Evolutionary conservation across 441 rosid species (phyloP), one percentile per base, ranked within the genome.

Genomic region (Gossypium schwendimanii): DNA sequence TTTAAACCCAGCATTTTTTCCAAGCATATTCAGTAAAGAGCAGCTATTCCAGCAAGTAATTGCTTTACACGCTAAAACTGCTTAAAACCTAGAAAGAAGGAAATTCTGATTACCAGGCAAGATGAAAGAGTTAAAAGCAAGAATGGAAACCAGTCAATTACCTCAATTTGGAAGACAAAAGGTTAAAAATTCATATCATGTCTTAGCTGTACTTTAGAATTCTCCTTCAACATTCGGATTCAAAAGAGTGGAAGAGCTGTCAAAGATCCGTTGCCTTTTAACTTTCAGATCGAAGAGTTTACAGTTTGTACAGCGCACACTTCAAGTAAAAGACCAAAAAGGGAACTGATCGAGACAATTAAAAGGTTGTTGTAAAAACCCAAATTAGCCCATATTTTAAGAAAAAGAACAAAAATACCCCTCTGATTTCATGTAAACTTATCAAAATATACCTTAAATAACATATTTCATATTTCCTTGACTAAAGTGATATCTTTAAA

Each of bases 181-280:
- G 60, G 47, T 50, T 72, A 17, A 61, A 61, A 10, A 12, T 62
- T 17, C 36, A 9, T 10, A 28, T 31, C 64, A 5, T 8, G 36
- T 21, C 11, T 39, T 11, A 23, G 55, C 18, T 8, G 49, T 21
- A 12, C 11, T 53, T 12, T 18, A 55, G 50, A 50, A 15, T 36
- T 63, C 61, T n/a, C 62, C 47, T 49, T 21, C 62, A 59, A 49
- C 41, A 45, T 31, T 33, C 60, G 31, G 69, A 59, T 72, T 71
- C 31, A 49, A 49, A 9, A 17, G 68, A 59, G 57, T 21, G 66
- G 61, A 61, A 36, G 63, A 31, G 50, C 50, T 53, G 28, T 18
- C 26, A 3, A 39, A 67, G 61, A 69, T 69, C 72, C 15, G 72
- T 28, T 20, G 31, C 17, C 28, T 41, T 69, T 52, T 44, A 49